Evolutionary conservation across 208 protist species (phyloP), one percentile per base, ranked within the genome.

Genomic region (Acanthamoeba castellanii): DNA sequence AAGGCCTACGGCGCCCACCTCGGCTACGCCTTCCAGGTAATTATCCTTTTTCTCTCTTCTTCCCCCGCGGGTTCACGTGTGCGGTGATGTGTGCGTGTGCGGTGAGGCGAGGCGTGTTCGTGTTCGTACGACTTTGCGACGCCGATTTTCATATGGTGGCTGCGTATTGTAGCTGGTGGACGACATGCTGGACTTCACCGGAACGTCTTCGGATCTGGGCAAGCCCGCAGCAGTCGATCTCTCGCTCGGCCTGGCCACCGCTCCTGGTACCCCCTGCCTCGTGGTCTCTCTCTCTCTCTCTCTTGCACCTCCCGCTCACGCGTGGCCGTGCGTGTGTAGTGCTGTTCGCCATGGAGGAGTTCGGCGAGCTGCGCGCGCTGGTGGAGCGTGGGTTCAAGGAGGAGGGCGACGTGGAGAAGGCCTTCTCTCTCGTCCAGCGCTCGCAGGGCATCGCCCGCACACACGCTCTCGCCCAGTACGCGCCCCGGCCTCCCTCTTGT

Each of bases 111-210:
- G n/a, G n/a, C n/a, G n/a, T n/a, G n/a, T n/a, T n/a, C n/a, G n/a
- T n/a, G n/a, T n/a, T n/a, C n/a, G n/a, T n/a, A n/a, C n/a, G n/a
- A n/a, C n/a, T n/a, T 42, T 42, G 37, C 37, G 37, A 3, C 37
- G 37, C 1, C 3, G 37, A 42, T 42, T 42, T 3, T 42, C 37
- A 42, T 42, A 3, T 42, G 37, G 37, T 42, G n/a, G n/a, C n/a
- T n/a, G 50, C 50, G 50, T 57, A 32, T 6, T 6, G 64, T 18
- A 96, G 95, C 98, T 99, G 76, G 97, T 99, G 3, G 98, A 99
- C 93, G 98, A 99, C 96, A 98, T 98, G 95, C 98, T 99, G 20
- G 98, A 99, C 96, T 99, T 99, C 52, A 97, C 95, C 45, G 32
- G 92, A 16, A 94, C 85, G 59, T 68, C 84, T 30, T 50, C 96